These are phyloP conservation scores for Bassia scoparia DNA, from an alignment of 148 eudicot genomes.

Conservation along the genomic window DNA sequence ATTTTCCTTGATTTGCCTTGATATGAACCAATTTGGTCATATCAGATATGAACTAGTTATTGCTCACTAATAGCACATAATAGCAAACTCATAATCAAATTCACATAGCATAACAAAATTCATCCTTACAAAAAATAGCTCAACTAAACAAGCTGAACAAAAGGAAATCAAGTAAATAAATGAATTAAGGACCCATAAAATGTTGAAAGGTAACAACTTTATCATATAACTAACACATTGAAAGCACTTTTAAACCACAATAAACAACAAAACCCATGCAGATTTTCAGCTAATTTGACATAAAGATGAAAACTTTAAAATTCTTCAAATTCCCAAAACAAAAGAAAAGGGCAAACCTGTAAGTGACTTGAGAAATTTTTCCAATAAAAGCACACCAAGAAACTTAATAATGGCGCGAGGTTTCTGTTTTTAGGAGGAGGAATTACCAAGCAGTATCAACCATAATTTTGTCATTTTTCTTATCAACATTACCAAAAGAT, in stretches of 20 bases:
- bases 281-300: neutral
- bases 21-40: no score
- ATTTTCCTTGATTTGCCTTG: no score
- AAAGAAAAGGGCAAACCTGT: conserved; percentile 39
- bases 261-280: conserved; percentile 7
- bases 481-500: conserved; percentile 13
- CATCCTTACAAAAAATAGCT: no score
- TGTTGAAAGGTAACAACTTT: neutral
- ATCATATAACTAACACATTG: neutral
- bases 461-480: conserved; percentile 27
- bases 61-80: no score
- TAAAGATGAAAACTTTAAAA: neutral
- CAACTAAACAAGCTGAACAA: neutral
- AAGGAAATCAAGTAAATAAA: neutral
- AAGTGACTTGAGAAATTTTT: conserved; percentile 82
- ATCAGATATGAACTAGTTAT: no score
- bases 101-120: no score
- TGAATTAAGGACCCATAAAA: neutral
- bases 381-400: conserved; percentile 92
- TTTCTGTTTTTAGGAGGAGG: conserved; percentile 66
- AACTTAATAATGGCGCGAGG: conserved; percentile 71
- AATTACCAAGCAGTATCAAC: conserved; percentile 71
- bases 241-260: neutral
- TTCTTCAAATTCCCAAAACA: neutral
- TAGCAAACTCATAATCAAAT: no score